Base-by-base conservation (phyloP, 371 early-diverging fungal genomes). In the Gilbertella persicaria region DNA sequence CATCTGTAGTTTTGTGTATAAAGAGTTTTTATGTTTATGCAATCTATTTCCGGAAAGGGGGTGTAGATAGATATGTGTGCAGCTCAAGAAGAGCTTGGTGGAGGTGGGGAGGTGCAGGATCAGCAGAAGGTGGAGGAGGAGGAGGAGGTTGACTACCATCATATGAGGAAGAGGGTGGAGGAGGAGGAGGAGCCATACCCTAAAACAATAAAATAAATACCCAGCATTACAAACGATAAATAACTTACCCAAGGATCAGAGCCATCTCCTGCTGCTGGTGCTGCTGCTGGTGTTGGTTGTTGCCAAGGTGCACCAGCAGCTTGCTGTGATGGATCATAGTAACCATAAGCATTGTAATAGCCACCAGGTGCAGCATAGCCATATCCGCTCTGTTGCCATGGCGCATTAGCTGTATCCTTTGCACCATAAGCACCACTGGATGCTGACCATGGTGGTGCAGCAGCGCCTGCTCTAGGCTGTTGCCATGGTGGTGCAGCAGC, bases 401-500 rank as follows among this genome's bases (percentile, higher is more conserved):
- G n/a, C n/a, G n/a, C n/a, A n/a, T n/a, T n/a, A n/a, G n/a, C n/a
- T n/a, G n/a, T n/a, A n/a, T 33, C 33, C 33, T 10, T 8, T 2
- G 33, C 44, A 5, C 47, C 42, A 49, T 62, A 62, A 21, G 28
- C 28, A 28, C 28, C 28, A 28, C 9, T 28, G 4, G 52, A 44
- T 48, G 68, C 40, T n/a, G 62, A 44, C 48, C 61, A 58, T 41
- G 66, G 64, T 21, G 67, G 60, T 41, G 62, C 52, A 9, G 56
- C 50, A 9, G 37, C 58, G 7, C 53, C 52, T 10, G 60, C 35
- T 45, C 50, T 53, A 14, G 55, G 50, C 21, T 63, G 62, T 42
- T 71, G 69, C 67, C 71, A 75, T 33, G 73, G 75, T 47, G 73
- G 68, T 16, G 67, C 63, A 8, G 59, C 55, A 9, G 57, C 65